Evolutionary conservation across 2,329 filamentous ascomycete genomes (phyloP).

Genomic region (Cercospora beticola): DNA sequence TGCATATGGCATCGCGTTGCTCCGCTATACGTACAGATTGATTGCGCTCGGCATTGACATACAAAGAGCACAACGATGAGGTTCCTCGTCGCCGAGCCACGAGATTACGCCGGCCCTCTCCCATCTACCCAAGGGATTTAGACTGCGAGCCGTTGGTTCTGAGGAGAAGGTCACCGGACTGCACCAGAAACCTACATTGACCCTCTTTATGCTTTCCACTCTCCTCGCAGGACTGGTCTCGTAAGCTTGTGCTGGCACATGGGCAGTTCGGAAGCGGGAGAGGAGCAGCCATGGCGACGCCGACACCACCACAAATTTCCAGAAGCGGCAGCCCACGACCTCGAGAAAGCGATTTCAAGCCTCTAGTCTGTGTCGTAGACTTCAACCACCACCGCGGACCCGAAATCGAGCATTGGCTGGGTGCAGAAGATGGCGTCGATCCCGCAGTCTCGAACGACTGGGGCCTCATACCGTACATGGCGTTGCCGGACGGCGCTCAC

Average conservation of each 20-base stretch:
- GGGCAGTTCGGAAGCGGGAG: neutral
- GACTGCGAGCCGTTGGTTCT: neutral
- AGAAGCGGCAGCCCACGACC: slow-evolving; percentile 1
- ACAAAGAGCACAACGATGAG: neutral
- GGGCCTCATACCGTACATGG: slow-evolving; percentile 93
- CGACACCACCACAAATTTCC: slow-evolving; percentile 4
- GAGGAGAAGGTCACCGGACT: neutral
- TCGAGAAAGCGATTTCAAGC: slow-evolving; percentile 38
- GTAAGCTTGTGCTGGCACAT: neutral
- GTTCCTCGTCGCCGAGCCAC: slow-evolving; percentile 8
- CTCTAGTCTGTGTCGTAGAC: slow-evolving; percentile 54
- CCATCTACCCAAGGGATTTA: neutral
- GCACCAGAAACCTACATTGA: neutral
- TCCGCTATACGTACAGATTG: slow-evolving; percentile 4
- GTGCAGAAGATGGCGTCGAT: slow-evolving; percentile 69
- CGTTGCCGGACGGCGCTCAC: slow-evolving; percentile 91
- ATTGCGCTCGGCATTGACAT: neutral
- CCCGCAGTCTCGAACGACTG: slow-evolving; percentile 84
- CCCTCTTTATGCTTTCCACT: neutral
- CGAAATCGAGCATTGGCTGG: slow-evolving; percentile 92
- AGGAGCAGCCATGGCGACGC: slow-evolving; percentile 7
- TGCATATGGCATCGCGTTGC: slow-evolving; percentile 6
- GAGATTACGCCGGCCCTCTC: slow-evolving; percentile 11
- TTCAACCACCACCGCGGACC: slow-evolving; percentile 67
- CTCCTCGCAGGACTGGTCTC: neutral